Conservation (phyloP, 768 basidiomycete species). For the Boletus rubescentipes region DNA sequence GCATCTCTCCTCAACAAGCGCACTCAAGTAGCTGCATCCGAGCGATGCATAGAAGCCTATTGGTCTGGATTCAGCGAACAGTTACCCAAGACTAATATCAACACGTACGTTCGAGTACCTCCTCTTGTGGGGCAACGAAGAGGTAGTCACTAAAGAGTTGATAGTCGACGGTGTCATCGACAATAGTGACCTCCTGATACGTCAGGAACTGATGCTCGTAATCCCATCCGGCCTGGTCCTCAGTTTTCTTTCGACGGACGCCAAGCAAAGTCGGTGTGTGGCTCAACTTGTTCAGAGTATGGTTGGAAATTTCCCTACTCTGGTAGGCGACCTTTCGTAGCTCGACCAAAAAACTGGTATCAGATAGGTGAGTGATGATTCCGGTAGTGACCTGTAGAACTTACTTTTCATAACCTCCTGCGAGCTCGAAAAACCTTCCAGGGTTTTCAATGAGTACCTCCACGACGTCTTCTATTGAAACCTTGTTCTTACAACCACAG, state of each 20-base stretch:
- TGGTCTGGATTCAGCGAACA: background rate
- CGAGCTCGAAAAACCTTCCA: slow-evolving; percentile 60
- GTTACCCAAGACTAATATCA: background rate
- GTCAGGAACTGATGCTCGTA: slow-evolving; percentile 62
- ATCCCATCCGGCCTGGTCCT: slow-evolving; percentile 67
- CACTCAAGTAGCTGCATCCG: slow-evolving; percentile 73
- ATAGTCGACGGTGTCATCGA: slow-evolving; percentile 76
- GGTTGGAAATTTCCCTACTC: slow-evolving; percentile 43
- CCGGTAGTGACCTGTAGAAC: slow-evolving; percentile 13
- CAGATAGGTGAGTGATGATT: background rate
- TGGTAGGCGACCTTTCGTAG: slow-evolving; percentile 81
- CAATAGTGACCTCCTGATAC: slow-evolving; percentile 67
- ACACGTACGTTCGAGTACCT: slow-evolving; percentile 69
- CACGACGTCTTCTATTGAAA: slow-evolving; percentile 75
- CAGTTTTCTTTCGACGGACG: slow-evolving; percentile 49
- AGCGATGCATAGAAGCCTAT: slow-evolving; percentile 70
- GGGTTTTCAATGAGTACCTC: slow-evolving; percentile 65
- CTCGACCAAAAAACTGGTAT: slow-evolving; percentile 70
- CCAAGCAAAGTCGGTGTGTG: slow-evolving; percentile 66
- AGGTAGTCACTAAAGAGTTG: slow-evolving; percentile 71
- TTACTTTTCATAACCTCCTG: slow-evolving; percentile 64
- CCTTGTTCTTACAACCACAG: slow-evolving; percentile 81
- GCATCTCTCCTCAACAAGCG: slow-evolving; percentile 72
- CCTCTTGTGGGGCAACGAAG: slow-evolving; percentile 80
- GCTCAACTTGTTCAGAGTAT: slow-evolving; percentile 57